Evolutionary conservation across 139 green algal genomes (phyloP).

Genomic region (Chlamydomonas sp.): DNA sequence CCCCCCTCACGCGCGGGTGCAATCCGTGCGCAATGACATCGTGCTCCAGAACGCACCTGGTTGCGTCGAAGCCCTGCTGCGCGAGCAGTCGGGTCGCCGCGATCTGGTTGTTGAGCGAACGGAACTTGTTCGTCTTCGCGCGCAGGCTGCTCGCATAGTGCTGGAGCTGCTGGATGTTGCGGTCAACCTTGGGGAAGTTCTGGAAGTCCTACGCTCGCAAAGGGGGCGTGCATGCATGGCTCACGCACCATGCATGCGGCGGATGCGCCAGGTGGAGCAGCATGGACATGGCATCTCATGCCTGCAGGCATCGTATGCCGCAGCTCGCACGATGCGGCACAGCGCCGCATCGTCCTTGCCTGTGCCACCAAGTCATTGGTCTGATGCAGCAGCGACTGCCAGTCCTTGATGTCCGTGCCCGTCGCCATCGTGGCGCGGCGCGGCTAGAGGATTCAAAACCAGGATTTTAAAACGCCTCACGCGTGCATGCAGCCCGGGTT

Average conservation of each 20-base stretch:
- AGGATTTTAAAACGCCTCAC: too few relatives aligned
- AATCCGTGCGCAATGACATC: too few relatives aligned
- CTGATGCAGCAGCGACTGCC: slow-evolving; percentile 57
- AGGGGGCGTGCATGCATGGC: background rate
- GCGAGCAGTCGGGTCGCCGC: slow-evolving; percentile 70
- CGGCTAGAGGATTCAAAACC: background rate
- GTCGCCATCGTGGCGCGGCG: slow-evolving; percentile 10
- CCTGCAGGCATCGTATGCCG: too few relatives aligned
- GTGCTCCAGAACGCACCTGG: too few relatives aligned
- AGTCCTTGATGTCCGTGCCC: slow-evolving; percentile 43
- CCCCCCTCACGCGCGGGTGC: too few relatives aligned
- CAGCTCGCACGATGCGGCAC: background rate
- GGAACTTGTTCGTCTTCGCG: slow-evolving; percentile 40
- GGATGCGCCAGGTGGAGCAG: background rate
- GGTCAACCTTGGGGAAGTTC: slow-evolving; percentile 61
- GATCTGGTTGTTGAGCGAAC: slow-evolving; percentile 43
- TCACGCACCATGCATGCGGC: too few relatives aligned
- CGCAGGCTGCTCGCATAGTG: slow-evolving; percentile 55
- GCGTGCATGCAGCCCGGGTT: too few relatives aligned
- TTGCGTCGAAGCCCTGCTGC: slow-evolving; percentile 67
- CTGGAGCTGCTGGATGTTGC: slow-evolving; percentile 66
- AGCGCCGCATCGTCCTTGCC: slow-evolving; percentile 26
- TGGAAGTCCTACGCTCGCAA: slow-evolving; percentile 53
- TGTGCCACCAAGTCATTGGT: slow-evolving; percentile 53
- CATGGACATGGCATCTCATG: slow-evolving; percentile 2